Evolutionary conservation across 2,329 filamentous ascomycete species (phyloP), one percentile per base, ranked within the genome.

Genomic region (Pseudogymnoascus sp.): DNA sequence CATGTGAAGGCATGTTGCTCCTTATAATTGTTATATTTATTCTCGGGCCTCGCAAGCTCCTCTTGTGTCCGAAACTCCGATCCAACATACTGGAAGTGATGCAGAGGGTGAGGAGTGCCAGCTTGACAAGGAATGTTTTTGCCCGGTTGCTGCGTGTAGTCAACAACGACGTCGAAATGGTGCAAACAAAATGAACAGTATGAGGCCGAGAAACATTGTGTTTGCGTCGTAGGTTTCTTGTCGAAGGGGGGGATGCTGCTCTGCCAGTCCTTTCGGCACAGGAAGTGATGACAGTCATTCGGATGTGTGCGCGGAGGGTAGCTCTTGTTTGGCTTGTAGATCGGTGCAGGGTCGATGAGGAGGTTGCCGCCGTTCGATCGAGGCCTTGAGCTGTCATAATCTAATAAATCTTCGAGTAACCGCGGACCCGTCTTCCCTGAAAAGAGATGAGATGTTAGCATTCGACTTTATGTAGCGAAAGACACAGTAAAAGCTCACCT

Each of bases 171-270:
- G 67, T 85, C 79, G 47, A 88, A 75, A 73, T 90, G 86, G 69
- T 79, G 79, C 61, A 84, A 81, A 71, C 87, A 90, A 64, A 77
- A 78, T 63, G 78, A 74, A 73, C 87, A 90, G 67, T 84, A 79
- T 3, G 84, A 79, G 14, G 85, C 81, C 28, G 87, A 77, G 67
- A 80, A 84, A 70, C 82, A 85, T 56, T 77, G 70, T 2, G 79
- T 78, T 5, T 72, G 65, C 33, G 67, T 66, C 64, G 74, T 72
- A 37, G 75, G 72, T 33, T 73, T 69, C 31, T 74, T 70, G 63
- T 80, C 78, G 10, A 75, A 72, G 16, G 63, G 69, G 53, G 74
- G 74, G 64, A 80, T 70, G 33, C 76, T 72, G 62, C 81, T 84
- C 72, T 87, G 84, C 53, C 77, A 75, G 18, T 74, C 65, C 70